phyloP scores from a whole-genome alignment of 345 rosid species.

The Ceriops zippeliana region DNA sequence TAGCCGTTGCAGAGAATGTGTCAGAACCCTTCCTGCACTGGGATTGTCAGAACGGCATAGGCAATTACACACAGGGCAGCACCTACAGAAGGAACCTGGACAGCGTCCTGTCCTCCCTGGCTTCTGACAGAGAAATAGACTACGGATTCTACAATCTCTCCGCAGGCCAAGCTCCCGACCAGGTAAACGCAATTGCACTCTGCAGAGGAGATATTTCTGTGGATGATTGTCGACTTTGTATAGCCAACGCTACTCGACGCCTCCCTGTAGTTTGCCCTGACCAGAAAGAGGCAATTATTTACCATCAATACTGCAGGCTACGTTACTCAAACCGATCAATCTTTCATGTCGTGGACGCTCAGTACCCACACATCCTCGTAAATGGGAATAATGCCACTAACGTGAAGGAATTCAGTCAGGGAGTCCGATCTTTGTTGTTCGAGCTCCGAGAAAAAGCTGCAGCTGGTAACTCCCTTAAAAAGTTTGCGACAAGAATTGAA shows the following conservation, averaged over 20 bases:
- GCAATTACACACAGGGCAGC: slow-evolving; percentile 32
- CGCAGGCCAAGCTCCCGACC: slow-evolving; percentile 18
- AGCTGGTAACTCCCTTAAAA: slow-evolving; percentile 12
- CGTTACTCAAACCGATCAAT: slow-evolving; percentile 13
- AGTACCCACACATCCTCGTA: no score
- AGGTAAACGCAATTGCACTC: no score
- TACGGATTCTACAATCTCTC: slow-evolving; percentile 42
- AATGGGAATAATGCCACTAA: not conserved
- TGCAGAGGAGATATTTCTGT: not conserved
- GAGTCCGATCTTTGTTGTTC: slow-evolving; percentile 3
- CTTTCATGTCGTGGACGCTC: not conserved
- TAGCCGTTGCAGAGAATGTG: slow-evolving; percentile 6
- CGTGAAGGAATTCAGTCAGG: slow-evolving; percentile 7
- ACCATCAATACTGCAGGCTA: not conserved
- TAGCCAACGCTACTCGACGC: not conserved
- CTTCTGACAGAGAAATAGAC: slow-evolving; percentile 23
- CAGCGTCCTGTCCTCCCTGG: slow-evolving; percentile 32
- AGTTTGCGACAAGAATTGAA: slow-evolving; percentile 25
- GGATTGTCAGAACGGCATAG: no score
- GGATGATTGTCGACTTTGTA: not conserved
- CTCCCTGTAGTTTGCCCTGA: slow-evolving; percentile 3
- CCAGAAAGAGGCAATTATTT: slow-evolving; percentile 6
- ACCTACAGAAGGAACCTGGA: slow-evolving; percentile 38
- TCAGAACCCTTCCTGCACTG: not conserved
- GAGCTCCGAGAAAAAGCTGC: slow-evolving; percentile 15